A percentile compares a stretch with the other conserved stretches of the same genome.
Conservation (phyloP, 2,329 filamentous ascomycete species). For the Didymella arachidicola region DNA sequence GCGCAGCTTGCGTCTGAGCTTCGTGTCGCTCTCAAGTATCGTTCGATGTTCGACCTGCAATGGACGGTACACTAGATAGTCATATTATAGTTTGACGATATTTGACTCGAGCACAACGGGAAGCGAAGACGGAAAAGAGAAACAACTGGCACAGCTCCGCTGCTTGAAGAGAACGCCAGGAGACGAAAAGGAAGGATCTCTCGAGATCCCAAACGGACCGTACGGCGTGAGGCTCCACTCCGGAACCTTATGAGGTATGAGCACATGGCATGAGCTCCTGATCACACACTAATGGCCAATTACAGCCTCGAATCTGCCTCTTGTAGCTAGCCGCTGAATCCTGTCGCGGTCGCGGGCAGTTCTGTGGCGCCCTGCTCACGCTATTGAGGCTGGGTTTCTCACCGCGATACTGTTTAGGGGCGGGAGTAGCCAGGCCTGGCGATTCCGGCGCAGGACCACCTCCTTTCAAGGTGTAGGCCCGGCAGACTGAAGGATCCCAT, state of each 20-base stretch:
- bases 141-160: slow-evolving; percentile 12
- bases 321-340: slow-evolving; percentile 21
- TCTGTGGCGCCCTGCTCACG: slow-evolving; percentile 12
- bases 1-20: slow-evolving; percentile 12
- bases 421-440: slow-evolving; percentile 20
- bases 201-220: slow-evolving; percentile 12
- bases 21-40: slow-evolving; percentile 15
- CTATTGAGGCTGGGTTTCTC: slow-evolving; percentile 18
- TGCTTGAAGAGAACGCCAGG: slow-evolving; percentile 15
- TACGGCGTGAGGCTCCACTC: slow-evolving; percentile 17
- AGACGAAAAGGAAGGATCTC: slow-evolving; percentile 10
- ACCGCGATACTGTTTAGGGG: slow-evolving; percentile 16
- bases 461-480: background rate
- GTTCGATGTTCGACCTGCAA: slow-evolving; percentile 17
- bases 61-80: slow-evolving; percentile 17
- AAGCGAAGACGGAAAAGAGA: slow-evolving; percentile 13
- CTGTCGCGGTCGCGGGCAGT: slow-evolving; percentile 12
- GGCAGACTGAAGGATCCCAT: background rate
- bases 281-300: slow-evolving; percentile 31
- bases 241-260: slow-evolving; percentile 19
- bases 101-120: slow-evolving; percentile 19
- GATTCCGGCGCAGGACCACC: slow-evolving; percentile 1
- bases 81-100: slow-evolving; percentile 13
- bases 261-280: slow-evolving; percentile 28
- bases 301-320: slow-evolving; percentile 15